Percentiles rank a stretch among this genome's conserved stretches.
Evolutionary conservation across 805 yeast species (phyloP).

Genomic region (Scheffersomyces lignosus): DNA sequence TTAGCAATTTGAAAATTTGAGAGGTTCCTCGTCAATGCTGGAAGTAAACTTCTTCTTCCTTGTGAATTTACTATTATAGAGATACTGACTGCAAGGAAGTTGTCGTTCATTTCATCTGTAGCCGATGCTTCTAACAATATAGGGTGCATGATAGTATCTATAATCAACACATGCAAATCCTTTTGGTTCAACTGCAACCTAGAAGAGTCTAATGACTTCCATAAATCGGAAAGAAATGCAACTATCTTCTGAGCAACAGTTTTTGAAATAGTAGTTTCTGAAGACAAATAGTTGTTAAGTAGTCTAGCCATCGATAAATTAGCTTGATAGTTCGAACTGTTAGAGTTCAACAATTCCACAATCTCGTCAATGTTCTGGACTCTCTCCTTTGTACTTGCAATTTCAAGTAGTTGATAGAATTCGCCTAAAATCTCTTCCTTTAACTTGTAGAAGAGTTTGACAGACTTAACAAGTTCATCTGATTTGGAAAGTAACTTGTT

Average conservation of each 20-base stretch:
- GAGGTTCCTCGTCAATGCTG: constrained; percentile 52
- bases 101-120: constrained; percentile 16
- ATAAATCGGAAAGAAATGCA: constrained; percentile 43
- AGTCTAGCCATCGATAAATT: constrained; percentile 25
- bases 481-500: constrained; percentile 19
- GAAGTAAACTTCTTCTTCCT: constrained; percentile 70
- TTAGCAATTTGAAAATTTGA: constrained; percentile 41
- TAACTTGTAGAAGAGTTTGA: constrained; percentile 41
- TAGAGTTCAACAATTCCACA: constrained; percentile 13
- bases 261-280: neutral
- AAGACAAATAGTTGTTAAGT: constrained; percentile 13
- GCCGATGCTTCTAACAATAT: constrained; percentile 39
- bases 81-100: constrained; percentile 33
- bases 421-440: constrained; percentile 41
- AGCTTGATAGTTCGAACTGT: constrained; percentile 21
- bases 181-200: constrained; percentile 67
- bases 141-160: constrained; percentile 49
- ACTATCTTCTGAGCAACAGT: constrained; percentile 20
- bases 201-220: constrained; percentile 59
- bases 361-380: neutral
- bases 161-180: constrained; percentile 56
- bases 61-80: constrained; percentile 49
- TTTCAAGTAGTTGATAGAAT: constrained; percentile 15
- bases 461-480: constrained; percentile 18
- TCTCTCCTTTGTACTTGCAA: neutral